A percentile compares a stretch with the other conserved stretches of the same genome.
Evolutionary conservation across 139 green algal species (phyloP).

Genomic region (Picochlorum costavermella): DNA sequence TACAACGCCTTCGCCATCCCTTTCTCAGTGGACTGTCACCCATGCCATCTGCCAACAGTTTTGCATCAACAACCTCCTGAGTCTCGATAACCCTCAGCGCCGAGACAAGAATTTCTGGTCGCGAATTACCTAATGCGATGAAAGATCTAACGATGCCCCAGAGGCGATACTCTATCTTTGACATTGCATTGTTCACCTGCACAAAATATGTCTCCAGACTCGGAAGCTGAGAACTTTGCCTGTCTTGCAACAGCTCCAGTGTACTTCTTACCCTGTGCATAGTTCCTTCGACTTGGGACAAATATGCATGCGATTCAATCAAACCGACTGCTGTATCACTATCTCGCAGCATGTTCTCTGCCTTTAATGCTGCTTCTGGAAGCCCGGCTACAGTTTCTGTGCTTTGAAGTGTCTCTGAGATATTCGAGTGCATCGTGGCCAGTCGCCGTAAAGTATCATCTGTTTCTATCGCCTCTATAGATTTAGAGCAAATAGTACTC

Average conservation of each 20-base stretch:
- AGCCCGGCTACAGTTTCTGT: slow-evolving; percentile 1
- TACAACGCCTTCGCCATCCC: slow-evolving; percentile 30
- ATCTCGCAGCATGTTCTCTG: slow-evolving; percentile 49
- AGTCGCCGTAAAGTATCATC: slow-evolving; percentile 68
- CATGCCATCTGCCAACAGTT: slow-evolving; percentile 33
- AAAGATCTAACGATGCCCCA: slow-evolving; percentile 54
- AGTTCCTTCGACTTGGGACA: slow-evolving; percentile 58
- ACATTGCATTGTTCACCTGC: slow-evolving; percentile 43
- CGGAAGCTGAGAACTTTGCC: not conserved
- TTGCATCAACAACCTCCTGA: slow-evolving; percentile 55
- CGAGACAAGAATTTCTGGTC: slow-evolving; percentile 64
- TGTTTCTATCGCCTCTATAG: slow-evolving; percentile 55
- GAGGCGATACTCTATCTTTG: slow-evolving; percentile 61
- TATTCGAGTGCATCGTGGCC: slow-evolving; percentile 56
- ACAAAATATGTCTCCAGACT: not conserved
- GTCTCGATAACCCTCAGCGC: slow-evolving; percentile 67
- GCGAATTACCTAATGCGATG: slow-evolving; percentile 32
- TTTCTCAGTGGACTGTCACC: slow-evolving; percentile 27
- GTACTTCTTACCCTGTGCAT: slow-evolving; percentile 53
- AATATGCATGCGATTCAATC: slow-evolving; percentile 32
- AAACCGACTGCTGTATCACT: slow-evolving; percentile 7
- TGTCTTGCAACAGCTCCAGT: slow-evolving; percentile 19
- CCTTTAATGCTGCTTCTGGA: slow-evolving; percentile 24
- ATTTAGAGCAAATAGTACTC: slow-evolving; percentile 61
- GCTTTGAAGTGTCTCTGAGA: slow-evolving; percentile 48